Conservation (phyloP, 257 asterid genomes). For the Solanum etuberosum region DNA sequence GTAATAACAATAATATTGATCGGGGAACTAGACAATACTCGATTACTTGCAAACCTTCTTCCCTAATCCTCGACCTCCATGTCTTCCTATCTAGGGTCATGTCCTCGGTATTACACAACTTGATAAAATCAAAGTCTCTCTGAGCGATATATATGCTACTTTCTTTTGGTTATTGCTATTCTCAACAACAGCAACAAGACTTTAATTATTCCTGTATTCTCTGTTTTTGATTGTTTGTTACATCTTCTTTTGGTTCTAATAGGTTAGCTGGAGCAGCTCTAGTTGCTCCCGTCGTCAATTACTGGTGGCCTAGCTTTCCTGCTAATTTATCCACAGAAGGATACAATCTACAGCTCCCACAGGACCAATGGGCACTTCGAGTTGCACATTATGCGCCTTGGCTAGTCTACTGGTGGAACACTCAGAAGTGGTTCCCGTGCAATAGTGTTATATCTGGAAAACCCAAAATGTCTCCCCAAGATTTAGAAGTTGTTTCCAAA, state of each 20-base stretch:
- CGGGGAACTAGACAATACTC: no score
- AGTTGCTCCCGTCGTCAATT: conserved; percentile 46
- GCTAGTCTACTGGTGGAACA: conserved; percentile 61
- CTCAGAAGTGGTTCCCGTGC: conserved; percentile 50
- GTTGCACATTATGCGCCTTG: conserved; percentile 51
- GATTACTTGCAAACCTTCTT: no score
- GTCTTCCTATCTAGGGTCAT: not conserved
- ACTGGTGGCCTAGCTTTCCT: conserved; percentile 63
- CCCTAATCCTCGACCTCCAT: not conserved
- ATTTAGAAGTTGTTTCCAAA: conserved; percentile 23
- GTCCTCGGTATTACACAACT: not conserved
- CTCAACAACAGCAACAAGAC: not conserved
- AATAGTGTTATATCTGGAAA: conserved; percentile 35
- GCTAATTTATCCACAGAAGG: conserved; percentile 31
- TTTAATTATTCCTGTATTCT: not conserved
- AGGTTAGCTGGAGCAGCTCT: conserved; percentile 51
- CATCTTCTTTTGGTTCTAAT: not conserved
- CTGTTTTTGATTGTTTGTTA: not conserved
- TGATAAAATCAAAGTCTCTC: not conserved
- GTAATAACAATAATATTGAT: no score
- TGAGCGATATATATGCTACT: not conserved
- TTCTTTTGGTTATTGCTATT: not conserved
- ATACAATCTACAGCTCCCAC: conserved; percentile 20
- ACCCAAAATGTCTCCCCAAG: conserved; percentile 27
- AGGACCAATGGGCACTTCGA: conserved; percentile 55